phyloP scores from a whole-genome alignment of 805 yeast genomes.

The Barnettozyma wickerhamii region DNA sequence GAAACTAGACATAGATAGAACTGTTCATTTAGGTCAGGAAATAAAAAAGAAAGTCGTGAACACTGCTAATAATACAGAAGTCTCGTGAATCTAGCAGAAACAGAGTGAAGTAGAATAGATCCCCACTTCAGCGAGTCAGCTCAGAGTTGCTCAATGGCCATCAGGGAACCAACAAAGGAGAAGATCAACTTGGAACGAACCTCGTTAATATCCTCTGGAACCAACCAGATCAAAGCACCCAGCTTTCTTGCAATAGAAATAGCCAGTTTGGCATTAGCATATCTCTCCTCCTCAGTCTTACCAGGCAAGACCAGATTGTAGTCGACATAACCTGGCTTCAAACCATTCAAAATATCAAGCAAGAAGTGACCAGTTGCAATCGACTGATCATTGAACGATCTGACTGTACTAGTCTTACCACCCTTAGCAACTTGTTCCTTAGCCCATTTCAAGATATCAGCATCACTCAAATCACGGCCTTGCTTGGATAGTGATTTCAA shows the following conservation, averaged over 20 bases:
- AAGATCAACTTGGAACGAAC: conserved; percentile 90
- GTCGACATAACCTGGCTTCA: conserved; percentile 97
- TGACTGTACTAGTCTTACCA: conserved; percentile 65
- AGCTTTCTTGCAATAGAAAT: conserved; percentile 97
- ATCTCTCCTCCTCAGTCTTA: conserved; percentile 73
- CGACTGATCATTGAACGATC: conserved; percentile 82
- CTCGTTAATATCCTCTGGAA: conserved; percentile 99
- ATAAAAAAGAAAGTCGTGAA: background rate
- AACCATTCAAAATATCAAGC: conserved; percentile 84
- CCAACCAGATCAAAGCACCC: conserved; percentile 97
- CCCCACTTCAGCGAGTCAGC: background rate
- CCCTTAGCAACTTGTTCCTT: conserved; percentile 81
- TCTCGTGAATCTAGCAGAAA: background rate
- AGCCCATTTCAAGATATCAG: conserved; percentile 93
- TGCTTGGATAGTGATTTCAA: conserved; percentile 59
- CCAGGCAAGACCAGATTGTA: conserved; percentile 86
- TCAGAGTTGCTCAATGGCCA: conserved; percentile 50
- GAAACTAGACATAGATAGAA: conserved; percentile 4
- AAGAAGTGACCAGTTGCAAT: conserved; percentile 76
- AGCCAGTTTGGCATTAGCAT: conserved; percentile 94
- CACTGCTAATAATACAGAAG: background rate
- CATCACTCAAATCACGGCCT: conserved; percentile 74
- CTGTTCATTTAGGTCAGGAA: too few relatives aligned
- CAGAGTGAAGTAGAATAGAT: background rate
- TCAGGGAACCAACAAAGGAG: conserved; percentile 92